A percentile compares a stretch with the other conserved stretches of the same genome.
Evolutionary conservation across 257 asterid species (phyloP).

Genomic region (Dorcoceras hygrometricum): DNA sequence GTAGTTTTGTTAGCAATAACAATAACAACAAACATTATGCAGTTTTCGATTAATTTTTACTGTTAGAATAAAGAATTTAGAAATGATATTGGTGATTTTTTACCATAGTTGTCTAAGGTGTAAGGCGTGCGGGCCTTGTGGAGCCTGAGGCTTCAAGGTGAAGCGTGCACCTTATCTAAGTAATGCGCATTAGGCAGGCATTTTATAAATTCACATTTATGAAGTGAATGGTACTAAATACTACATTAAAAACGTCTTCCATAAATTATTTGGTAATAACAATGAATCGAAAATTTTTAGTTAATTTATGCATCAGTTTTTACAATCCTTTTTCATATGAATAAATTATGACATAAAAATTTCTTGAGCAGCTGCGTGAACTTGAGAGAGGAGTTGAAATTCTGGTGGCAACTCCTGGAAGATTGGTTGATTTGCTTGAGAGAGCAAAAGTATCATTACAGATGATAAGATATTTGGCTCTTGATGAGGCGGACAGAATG

Average conservation of each 20-base stretch:
- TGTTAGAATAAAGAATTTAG: too few relatives aligned
- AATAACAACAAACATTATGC: too few relatives aligned
- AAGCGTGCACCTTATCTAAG: not conserved
- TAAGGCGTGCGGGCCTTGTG: not conserved
- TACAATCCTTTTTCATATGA: constrained; percentile 4
- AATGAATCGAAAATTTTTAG: not conserved
- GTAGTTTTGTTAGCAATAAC: too few relatives aligned
- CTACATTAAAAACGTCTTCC: not conserved
- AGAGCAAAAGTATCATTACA: constrained; percentile 80
- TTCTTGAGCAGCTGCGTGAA: constrained; percentile 65
- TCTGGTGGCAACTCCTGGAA: constrained; percentile 94
- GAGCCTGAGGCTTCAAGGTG: not conserved
- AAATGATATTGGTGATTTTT: not conserved
- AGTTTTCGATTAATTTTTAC: too few relatives aligned
- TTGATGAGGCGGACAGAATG: constrained; percentile 96
- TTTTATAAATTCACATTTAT: not conserved
- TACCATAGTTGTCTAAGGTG: not conserved
- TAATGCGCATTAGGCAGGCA: not conserved
- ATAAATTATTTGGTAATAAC: too few relatives aligned
- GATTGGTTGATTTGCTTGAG: constrained; percentile 92
- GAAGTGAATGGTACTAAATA: not conserved
- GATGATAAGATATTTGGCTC: constrained; percentile 83
- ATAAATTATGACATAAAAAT: constrained; percentile 17
- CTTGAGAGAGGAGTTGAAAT: constrained; percentile 93
- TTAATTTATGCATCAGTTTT: too few relatives aligned